A percentile compares a stretch with the other conserved stretches of the same genome.
phyloP scores from a whole-genome alignment of 2,329 filamentous ascomycete genomes.

The Fragosphaeria purpurea region DNA sequence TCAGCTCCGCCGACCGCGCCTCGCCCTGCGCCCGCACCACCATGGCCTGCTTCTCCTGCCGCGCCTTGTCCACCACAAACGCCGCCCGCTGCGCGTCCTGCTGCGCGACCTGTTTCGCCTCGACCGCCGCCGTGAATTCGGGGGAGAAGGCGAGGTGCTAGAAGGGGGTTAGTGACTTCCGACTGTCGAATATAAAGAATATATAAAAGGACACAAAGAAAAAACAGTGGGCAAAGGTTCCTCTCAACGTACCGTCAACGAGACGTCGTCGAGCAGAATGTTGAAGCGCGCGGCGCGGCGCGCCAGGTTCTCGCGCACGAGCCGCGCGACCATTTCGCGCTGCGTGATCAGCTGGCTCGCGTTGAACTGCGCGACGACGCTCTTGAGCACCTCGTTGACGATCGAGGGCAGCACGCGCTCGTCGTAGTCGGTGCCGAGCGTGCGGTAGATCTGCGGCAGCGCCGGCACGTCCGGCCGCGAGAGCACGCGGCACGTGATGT shows the following conservation, averaged over 20 bases:
- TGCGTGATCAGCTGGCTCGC: conserved; percentile 97
- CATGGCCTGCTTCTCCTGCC: conserved; percentile 98
- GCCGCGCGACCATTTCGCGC: conserved; percentile 86
- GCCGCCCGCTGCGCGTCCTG: conserved; percentile 96
- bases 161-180: neutral
- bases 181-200: neutral
- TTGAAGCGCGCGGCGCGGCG: conserved; percentile 91
- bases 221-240: neutral
- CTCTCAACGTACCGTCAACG: conserved; percentile 62
- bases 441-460: conserved; percentile 97
- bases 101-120: conserved; percentile 65
- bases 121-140: conserved; percentile 63
- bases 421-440: conserved; percentile 95
- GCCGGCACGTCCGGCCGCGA: conserved; percentile 88
- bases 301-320: conserved; percentile 89
- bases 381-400: conserved; percentile 98
- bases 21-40: conserved; percentile 98
- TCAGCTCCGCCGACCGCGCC: conserved; percentile 92
- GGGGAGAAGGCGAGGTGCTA: conserved; percentile 64
- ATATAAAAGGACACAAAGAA: neutral
- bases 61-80: conserved; percentile 96
- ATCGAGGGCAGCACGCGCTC: conserved; percentile 97
- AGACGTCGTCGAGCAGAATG: conserved; percentile 94
- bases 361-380: conserved; percentile 97
- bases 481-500: conserved; percentile 88